Evolutionary conservation across 257 asterid species (phyloP), one percentile per base, ranked within the genome.

Genomic region (Leptodermis oblonga): DNA sequence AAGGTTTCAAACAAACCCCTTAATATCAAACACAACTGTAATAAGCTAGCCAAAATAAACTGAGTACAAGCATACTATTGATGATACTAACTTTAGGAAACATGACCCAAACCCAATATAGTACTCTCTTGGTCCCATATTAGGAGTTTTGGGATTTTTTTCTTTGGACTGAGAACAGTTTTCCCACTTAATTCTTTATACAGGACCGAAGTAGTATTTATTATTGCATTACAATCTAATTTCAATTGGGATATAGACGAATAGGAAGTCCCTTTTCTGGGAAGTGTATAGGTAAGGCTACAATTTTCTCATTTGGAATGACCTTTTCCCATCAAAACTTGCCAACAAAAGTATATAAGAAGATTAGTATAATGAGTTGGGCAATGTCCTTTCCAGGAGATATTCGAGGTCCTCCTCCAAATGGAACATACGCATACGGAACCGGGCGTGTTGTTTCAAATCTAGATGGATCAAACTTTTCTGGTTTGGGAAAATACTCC

Each of bases 381-480:
- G 73, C 73, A 22, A 45, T 34, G 22, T 71, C 69, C 33, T 71
- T 71, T n/a, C 75, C 75, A 0, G 69, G 75, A 31, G 63, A 71
- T 55, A 71, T 26, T 9, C 76, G 51, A 0, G 76, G 42, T 30
- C 70, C 76, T 51, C 76, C 70, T 18, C 76, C 70, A 23, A 72
- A 72, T 3, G 76, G 76, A 15, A 72, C 65, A 34, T 6, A 72
- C 28, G 76, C 36, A 48, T 65, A 72, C 0, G 76, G 76, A 12
- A 62, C 51, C 1, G 71, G 45, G 9, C 67, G 53, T 9, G 15
- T 28, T 26, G 58, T 69, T 36, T 72, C 76, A 65, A 37, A 72
- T 65, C 76, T 64, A 5, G 71, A 72, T 15, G 76, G 71, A 63
- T 71, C 75, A 49, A 71, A 71, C 39, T 48, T 62, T 33, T 62